Base-by-base conservation (phyloP, 164 flowering plant genomes). In the Pachysandra terminalis region DNA sequence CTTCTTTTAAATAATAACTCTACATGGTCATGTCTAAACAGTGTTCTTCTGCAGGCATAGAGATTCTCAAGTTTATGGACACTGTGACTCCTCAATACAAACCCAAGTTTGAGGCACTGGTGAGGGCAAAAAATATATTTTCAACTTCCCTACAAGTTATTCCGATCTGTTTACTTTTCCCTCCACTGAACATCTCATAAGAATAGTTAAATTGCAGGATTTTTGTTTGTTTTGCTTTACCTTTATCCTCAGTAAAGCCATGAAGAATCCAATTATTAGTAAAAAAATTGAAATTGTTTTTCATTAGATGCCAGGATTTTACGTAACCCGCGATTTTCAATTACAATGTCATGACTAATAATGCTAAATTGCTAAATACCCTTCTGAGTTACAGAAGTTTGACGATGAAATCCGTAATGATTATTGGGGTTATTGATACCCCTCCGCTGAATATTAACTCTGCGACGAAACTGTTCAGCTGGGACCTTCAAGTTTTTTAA, bases 341-440 rank as follows among this genome's bases (percentile, higher is more conserved):
- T n/a, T n/a, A n/a, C n/a, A n/a, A n/a, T n/a, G n/a, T n/a, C n/a
- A n/a, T n/a, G n/a, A n/a, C n/a, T n/a, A n/a, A n/a, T n/a, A n/a
- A n/a, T n/a, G n/a, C n/a, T n/a, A n/a, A n/a, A n/a, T 40, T 5
- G 45, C 45, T 40, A 95, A 61, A 68, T 91, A 93, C 83, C 95
- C 91, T 72, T 97, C 98, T 2, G 98, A 91, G 81, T 76, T 93
- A 65, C 91, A 83, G 74, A 81, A 91, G 77, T 90, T 91, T 64
- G 97, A 94, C 76, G 98, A 94, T 64, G 98, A 94, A 71, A 91
- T 91, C 65, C 80, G 96, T 58, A 91, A 94, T 59, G 97, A 94
- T 71, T 77, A 90, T 74, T 94, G 95, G 95, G 98, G 98, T n/a
- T 93, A 93, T 68, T 93, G 78, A 84, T 65, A 19, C 15, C 19